Percentiles rank a stretch among this genome's conserved stretches.
phyloP scores from a whole-genome alignment of 306 rosid species.

The Cucurbita maxima region DNA sequence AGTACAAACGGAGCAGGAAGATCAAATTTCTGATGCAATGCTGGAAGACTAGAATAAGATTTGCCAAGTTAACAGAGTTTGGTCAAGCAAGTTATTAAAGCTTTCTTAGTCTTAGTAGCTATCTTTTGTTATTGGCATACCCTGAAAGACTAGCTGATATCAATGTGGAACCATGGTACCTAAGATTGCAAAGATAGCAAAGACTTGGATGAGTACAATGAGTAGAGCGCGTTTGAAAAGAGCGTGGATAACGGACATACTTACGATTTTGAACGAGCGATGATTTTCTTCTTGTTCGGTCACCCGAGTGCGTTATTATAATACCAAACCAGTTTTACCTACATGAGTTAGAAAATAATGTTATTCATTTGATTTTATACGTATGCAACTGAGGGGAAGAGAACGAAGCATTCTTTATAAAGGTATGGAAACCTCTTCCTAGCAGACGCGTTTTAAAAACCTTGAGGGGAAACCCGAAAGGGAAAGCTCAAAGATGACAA shows the following conservation, averaged over 20 bases:
- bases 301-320: conserved; percentile 91
- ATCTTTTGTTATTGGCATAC: conserved; percentile 20
- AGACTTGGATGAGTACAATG: conserved; percentile 13
- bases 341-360: conserved; percentile 12
- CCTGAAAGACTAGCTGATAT: conserved; percentile 92
- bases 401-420: too few species aligned
- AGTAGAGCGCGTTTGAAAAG: conserved; percentile 9
- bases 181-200: conserved; percentile 16
- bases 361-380: too few species aligned
- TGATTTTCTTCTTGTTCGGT: conserved; percentile 81
- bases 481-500: too few species aligned
- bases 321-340: conserved; percentile 98
- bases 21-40: conserved; percentile 85
- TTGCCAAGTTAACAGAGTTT: conserved; percentile 10
- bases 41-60: conserved; percentile 54
- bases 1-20: conserved; percentile 84
- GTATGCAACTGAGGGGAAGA: too few species aligned
- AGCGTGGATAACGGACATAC: conserved; percentile 19
- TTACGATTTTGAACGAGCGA: conserved; percentile 81
- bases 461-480: too few species aligned
- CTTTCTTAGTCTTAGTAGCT: background rate
- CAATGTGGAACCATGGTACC: conserved; percentile 93
- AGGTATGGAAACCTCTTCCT: too few species aligned
- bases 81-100: background rate
- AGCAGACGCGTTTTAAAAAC: too few species aligned